Percentiles rank a stretch among this genome's conserved stretches.
These are phyloP conservation scores for Anisodus acutangulus DNA, from an alignment of 257 asterid species.

Conservation along the genomic window DNA sequence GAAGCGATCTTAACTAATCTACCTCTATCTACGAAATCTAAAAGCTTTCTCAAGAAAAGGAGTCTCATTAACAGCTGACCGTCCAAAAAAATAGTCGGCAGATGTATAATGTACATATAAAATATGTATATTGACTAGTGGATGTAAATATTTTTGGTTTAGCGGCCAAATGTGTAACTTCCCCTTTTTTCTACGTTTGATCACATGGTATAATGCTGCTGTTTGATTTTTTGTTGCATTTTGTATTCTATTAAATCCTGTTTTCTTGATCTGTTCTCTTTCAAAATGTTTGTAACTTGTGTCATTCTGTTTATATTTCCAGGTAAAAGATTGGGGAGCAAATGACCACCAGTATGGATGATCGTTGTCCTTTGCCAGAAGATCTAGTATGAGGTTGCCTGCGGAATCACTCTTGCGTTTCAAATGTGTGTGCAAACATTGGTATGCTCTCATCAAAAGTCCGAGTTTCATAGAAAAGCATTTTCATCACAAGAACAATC, in stretches of 20 bases:
- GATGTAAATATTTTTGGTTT: neutral
- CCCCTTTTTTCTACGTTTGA: neutral
- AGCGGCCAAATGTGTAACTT: neutral
- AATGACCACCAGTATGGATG: neutral
- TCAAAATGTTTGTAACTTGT: neutral
- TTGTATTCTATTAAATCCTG: neutral
- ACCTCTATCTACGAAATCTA: no score
- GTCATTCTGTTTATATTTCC: neutral
- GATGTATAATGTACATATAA: no score
- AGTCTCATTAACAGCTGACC: no score
- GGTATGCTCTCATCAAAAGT: constrained; percentile 46
- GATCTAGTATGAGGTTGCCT: constrained; percentile 44
- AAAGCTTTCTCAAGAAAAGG: no score
- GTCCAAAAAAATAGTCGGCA: no score
- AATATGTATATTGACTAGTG: neutral
- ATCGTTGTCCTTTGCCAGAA: constrained; percentile 30
- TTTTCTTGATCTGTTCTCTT: neutral
- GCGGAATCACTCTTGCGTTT: constrained; percentile 43
- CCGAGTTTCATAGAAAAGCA: constrained; percentile 39
- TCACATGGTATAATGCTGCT: neutral
- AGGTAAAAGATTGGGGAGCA: neutral
- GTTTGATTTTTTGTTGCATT: neutral
- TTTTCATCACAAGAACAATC: constrained; percentile 39
- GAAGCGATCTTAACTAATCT: no score
- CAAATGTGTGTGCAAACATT: constrained; percentile 49